A percentile compares a stretch with the other conserved stretches of the same genome.
phyloP scores from a whole-genome alignment of 1,284 basidiomycete species.

The Waitea zeae region DNA sequence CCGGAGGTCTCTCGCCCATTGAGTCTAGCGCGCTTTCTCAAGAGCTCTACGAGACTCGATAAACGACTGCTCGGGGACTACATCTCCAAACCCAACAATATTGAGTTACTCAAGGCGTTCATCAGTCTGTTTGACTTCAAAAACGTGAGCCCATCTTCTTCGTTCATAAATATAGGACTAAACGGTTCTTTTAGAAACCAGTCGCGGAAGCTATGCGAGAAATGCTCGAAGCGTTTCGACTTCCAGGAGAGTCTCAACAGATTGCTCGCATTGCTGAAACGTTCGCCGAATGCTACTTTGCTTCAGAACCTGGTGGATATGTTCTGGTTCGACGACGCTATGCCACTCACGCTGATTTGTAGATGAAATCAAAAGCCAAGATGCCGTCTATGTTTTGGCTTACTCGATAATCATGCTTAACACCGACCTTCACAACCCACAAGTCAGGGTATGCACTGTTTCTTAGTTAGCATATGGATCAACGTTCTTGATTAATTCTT shows the following conservation, averaged over 20 bases:
- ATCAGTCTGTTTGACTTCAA: constrained; percentile 84
- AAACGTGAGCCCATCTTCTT: constrained; percentile 33
- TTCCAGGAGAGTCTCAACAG: constrained; percentile 93
- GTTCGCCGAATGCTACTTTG: constrained; percentile 87
- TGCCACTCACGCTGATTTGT: constrained; percentile 7
- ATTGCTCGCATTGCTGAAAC: constrained; percentile 91
- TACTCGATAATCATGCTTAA: constrained; percentile 99
- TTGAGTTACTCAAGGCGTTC: constrained; percentile 77
- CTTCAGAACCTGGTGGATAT: constrained; percentile 53
- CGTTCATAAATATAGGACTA: constrained; percentile 6
- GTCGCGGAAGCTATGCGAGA: constrained; percentile 93
- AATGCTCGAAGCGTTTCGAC: constrained; percentile 82
- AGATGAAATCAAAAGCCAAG: constrained; percentile 83
- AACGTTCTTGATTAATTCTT: background rate
- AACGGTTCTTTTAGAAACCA: constrained; percentile 48
- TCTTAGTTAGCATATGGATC: too few relatives aligned
- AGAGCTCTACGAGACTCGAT: constrained; percentile 74
- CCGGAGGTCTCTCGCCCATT: constrained; percentile 33
- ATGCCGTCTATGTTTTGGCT: constrained; percentile 88
- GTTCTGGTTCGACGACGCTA: background rate
- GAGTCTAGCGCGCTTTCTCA: constrained; percentile 74
- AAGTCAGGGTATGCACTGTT: constrained; percentile 71
- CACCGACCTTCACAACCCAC: constrained; percentile 96
- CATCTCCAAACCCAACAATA: constrained; percentile 79
- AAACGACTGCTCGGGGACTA: constrained; percentile 93